Evolutionary conservation across 169 alveolate genomes (phyloP).

Genomic region (Cryptosporidium ryanae): DNA sequence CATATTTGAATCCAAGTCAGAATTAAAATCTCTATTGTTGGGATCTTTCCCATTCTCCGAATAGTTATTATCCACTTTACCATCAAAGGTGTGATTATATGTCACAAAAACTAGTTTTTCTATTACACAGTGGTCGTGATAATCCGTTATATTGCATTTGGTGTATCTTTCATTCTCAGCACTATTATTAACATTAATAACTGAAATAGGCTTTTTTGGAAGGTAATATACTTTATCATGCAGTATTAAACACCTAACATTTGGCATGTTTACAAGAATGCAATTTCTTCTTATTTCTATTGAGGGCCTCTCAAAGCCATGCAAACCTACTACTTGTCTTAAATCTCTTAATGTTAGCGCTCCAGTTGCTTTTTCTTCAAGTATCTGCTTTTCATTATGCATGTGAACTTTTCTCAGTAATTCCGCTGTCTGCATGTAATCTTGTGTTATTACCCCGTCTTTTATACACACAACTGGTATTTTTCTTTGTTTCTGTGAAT

Average conservation of each 20-base stretch:
- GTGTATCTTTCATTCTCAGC: neutral
- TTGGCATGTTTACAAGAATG: conserved; percentile 72
- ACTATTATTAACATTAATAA: neutral
- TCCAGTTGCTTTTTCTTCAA: conserved; percentile 67
- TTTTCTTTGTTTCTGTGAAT: conserved; percentile 65
- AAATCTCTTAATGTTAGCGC: conserved; percentile 70
- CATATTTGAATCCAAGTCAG: neutral
- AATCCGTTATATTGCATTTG: neutral
- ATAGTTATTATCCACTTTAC: neutral
- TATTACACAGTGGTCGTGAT: conserved; percentile 34
- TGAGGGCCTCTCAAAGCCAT: conserved; percentile 70
- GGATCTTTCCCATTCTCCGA: neutral
- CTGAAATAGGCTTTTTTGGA: conserved; percentile 21
- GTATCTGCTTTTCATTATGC: conserved; percentile 55
- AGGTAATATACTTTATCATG: conserved; percentile 68
- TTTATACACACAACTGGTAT: conserved; percentile 65
- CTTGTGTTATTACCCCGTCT: conserved; percentile 48
- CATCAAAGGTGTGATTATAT: neutral
- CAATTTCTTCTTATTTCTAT: conserved; percentile 73
- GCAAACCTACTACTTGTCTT: conserved; percentile 68
- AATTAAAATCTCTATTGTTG: neutral
- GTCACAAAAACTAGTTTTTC: conserved; percentile 9
- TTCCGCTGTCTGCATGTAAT: conserved; percentile 66
- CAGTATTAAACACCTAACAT: conserved; percentile 71
- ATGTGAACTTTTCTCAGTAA: conserved; percentile 63